Evolutionary conservation across 371 early-diverging fungal species (phyloP), one percentile per base, ranked within the genome.

Genomic region (Rhizomucor pusillus): DNA sequence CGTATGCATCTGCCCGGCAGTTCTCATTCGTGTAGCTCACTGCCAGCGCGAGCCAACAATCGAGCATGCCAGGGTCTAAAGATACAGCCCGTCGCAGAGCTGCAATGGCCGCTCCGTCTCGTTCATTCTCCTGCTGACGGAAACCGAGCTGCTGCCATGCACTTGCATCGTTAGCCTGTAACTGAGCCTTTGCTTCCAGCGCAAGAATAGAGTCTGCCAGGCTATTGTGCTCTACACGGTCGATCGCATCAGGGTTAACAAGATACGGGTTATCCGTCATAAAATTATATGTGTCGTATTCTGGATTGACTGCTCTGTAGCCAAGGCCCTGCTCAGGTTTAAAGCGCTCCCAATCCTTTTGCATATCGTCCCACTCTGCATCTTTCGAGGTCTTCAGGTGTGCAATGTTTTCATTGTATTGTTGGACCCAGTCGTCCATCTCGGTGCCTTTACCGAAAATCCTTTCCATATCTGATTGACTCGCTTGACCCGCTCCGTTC

Each of bases 11-110:
- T 36, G 81, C 79, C 43, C 84, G 78, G 57, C 83, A 87, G 50
- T 84, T 84, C 63, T 98, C 97, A 62, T 98, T 98, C 10, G 94
- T 93, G 71, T 95, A 97, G 3, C 90, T 89, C 13, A 97, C 95
- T 4, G 98, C 87, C 41, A 98, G 71, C 3, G 89, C 93, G 13
- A 94, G 67, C 83, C 90, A 90, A 14, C 90, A 90, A 50, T 92
- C 90, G 24, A 87, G 57, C 16, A 80, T 62, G 16, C 67, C 57
- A 0, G 94, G 90, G 54, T 94, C 85, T n/a, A 88, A 57, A 22
- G 76, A 67, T 3, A 90, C 84, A 3, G 94, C 91, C 50, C 87
- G 85, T 22, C 86, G 80, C 29, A 98, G 67, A 0, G 97, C 94
- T 0, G 92, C 88, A 57, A 98, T 94, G 0, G 98, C 97, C 7